These are phyloP conservation scores for Mucor mucedo DNA, from an alignment of 371 early-diverging fungal species.

Conservation along the genomic window DNA sequence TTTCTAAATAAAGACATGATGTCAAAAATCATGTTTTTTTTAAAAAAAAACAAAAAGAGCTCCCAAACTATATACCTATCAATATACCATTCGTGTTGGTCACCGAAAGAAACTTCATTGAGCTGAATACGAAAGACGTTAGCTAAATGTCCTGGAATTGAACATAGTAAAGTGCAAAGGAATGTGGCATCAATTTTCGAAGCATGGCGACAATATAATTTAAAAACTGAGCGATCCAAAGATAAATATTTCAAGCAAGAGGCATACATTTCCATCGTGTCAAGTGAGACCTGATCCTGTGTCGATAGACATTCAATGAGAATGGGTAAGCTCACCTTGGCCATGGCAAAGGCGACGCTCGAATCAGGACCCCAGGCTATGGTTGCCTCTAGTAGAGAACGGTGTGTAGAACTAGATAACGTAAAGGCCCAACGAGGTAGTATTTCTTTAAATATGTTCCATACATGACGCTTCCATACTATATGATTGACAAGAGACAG, in stretches of 20 bases:
- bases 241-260: conserved; percentile 9
- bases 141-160: conserved; percentile 35
- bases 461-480: conserved; percentile 38
- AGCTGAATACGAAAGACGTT: conserved; percentile 35
- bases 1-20: conserved; percentile 10
- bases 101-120: background rate
- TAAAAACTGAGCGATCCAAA: background rate
- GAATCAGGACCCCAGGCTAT: background rate
- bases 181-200: conserved; percentile 12
- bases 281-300: conserved; percentile 14
- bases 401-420: conserved; percentile 2
- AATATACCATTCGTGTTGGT: conserved; percentile 23
- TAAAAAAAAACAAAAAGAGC: too few species aligned
- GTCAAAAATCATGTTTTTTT: too few species aligned
- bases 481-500: conserved; percentile 12
- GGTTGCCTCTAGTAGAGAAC: conserved; percentile 10
- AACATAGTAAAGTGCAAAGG: conserved; percentile 38
- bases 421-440: conserved; percentile 38
- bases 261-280: conserved; percentile 22
- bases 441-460: conserved; percentile 28
- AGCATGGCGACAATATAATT: conserved; percentile 6
- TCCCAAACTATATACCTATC: conserved; percentile 8
- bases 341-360: conserved; percentile 4
- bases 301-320: conserved; percentile 31
- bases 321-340: conserved; percentile 23